Conservation (phyloP, 495 filamentous ascomycete genomes). For the Trichoderma gamsii region DNA sequence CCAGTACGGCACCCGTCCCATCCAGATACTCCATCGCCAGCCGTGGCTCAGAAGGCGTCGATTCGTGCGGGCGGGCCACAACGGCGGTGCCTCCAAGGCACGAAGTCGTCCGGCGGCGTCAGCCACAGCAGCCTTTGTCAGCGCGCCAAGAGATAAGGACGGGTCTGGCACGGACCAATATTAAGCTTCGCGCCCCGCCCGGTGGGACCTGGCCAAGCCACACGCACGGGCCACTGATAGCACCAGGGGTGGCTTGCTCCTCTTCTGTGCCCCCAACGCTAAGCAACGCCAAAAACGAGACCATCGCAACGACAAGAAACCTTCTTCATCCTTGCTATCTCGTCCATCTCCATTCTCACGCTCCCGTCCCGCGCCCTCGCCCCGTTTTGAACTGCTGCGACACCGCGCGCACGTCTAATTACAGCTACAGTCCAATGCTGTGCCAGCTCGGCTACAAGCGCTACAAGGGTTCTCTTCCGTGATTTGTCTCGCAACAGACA, state of each 20-base stretch:
- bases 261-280: background rate
- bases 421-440: background rate
- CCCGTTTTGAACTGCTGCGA: background rate
- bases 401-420: background rate
- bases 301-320: constrained; percentile 8
- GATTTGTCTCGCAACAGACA: background rate
- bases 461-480: background rate
- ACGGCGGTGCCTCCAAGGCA: constrained; percentile 5
- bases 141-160: constrained; percentile 14
- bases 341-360: background rate
- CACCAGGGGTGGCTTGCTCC: constrained; percentile 9
- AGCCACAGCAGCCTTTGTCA: constrained; percentile 9
- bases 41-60: no score
- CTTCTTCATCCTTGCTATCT: constrained; percentile 1
- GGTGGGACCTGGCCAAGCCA: background rate
- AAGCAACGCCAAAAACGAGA: background rate
- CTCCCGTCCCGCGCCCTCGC: background rate
- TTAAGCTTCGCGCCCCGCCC: background rate
- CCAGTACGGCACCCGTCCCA: no score
- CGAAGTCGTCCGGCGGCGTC: background rate
- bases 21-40: no score
- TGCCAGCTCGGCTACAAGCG: constrained; percentile 1
- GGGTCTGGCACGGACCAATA: constrained; percentile 5
- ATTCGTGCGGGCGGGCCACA: background rate
- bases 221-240: constrained; percentile 4